A percentile compares a stretch with the other conserved stretches of the same genome.
phyloP scores from a whole-genome alignment of 2,329 filamentous ascomycete genomes.

The Arthroderma sp. region DNA sequence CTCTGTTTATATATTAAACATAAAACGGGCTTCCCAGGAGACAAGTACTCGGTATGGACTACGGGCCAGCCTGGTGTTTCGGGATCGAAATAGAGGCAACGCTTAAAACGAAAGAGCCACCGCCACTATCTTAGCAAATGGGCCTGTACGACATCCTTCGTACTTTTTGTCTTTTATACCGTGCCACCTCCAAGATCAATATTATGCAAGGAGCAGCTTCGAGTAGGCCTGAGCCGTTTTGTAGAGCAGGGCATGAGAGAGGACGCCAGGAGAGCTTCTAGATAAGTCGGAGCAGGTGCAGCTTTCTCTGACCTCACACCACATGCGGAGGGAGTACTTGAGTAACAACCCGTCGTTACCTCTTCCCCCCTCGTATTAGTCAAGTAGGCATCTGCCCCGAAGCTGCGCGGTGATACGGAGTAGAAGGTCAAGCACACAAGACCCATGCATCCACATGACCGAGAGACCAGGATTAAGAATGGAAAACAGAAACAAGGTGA shows the following conservation, averaged over 20 bases:
- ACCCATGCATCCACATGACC: neutral
- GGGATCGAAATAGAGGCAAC: neutral
- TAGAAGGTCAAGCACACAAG: neutral
- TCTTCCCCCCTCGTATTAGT: neutral
- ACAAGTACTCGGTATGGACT: neutral
- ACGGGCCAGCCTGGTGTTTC: neutral
- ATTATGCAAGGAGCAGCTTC: neutral
- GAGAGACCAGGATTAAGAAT: neutral
- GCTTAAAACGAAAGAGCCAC: neutral
- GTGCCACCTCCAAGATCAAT: neutral
- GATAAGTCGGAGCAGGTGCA: too few species aligned
- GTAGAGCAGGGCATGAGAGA: neutral
- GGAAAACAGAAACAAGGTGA: neutral
- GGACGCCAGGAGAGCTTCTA: neutral
- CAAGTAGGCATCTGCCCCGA: neutral
- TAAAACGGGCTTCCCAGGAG: neutral
- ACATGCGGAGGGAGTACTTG: too few species aligned
- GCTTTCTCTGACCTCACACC: too few species aligned
- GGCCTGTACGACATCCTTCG: neutral
- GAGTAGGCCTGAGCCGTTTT: neutral
- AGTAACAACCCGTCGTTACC: neutral
- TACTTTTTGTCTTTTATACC: neutral
- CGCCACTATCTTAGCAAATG: neutral
- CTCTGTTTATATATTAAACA: too few species aligned
- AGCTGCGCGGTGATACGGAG: neutral